A percentile compares a stretch with the other conserved stretches of the same genome.
These are phyloP conservation scores for Barnettozyma californica DNA, from an alignment of 805 yeast species.

Conservation along the genomic window DNA sequence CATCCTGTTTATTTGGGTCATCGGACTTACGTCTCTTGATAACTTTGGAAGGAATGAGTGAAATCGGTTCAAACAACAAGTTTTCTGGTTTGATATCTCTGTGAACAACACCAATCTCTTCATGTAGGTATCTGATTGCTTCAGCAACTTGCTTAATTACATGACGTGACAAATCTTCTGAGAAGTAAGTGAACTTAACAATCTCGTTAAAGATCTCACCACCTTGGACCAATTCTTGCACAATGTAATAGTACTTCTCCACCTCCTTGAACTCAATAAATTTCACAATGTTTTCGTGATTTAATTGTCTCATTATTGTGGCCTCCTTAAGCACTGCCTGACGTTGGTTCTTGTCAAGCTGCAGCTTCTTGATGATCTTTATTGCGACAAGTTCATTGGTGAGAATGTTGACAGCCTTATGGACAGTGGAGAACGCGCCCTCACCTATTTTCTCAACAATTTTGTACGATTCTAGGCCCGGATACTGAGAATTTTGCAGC, in stretches of 20 bases:
- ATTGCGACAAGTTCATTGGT: slow-evolving; percentile 55
- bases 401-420: slow-evolving; percentile 52
- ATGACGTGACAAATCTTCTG: slow-evolving; percentile 53
- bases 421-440: slow-evolving; percentile 90
- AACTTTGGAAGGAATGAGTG: slow-evolving; percentile 12
- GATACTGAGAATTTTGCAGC: slow-evolving; percentile 18
- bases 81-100: slow-evolving; percentile 96
- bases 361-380: slow-evolving; percentile 61
- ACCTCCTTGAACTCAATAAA: slow-evolving; percentile 55
- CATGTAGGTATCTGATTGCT: slow-evolving; percentile 90
- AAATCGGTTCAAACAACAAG: slow-evolving; percentile 57
- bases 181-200: slow-evolving; percentile 55
- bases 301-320: slow-evolving; percentile 40
- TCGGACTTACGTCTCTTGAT: slow-evolving; percentile 42
- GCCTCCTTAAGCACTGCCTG: slow-evolving; percentile 39
- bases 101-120: slow-evolving; percentile 88
- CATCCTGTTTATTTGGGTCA: slow-evolving; percentile 55
- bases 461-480: slow-evolving; percentile 27
- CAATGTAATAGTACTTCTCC: slow-evolving; percentile 55
- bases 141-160: slow-evolving; percentile 65
- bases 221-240: slow-evolving; percentile 62
- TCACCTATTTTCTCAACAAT: slow-evolving; percentile 52
- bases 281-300: slow-evolving; percentile 56
- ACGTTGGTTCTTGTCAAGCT: slow-evolving; percentile 30
- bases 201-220: slow-evolving; percentile 78